A percentile compares a stretch with the other conserved stretches of the same genome.
Conservation (phyloP, 768 basidiomycete species). For the Paxillus involutus region DNA sequence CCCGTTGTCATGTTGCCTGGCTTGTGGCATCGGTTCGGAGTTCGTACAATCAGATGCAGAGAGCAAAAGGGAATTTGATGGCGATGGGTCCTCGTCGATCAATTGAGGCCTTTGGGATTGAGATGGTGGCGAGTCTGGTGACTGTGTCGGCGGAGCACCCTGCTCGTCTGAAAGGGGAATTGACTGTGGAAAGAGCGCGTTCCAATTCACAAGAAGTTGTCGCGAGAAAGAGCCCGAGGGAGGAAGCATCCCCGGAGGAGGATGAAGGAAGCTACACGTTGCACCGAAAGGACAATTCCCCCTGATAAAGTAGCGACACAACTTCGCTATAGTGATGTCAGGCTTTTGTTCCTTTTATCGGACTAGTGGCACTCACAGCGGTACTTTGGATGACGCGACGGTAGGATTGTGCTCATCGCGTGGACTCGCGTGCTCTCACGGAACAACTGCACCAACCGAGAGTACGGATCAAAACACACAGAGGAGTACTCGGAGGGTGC, state of each 20-base stretch:
- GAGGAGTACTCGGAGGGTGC: not conserved
- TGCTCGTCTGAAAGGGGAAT: conserved; percentile 10
- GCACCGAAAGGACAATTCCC: conserved; percentile 39
- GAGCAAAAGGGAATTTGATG: conserved; percentile 19
- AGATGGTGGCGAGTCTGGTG: not conserved
- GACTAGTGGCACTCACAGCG: conserved; percentile 27
- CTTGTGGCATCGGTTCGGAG: conserved; percentile 5
- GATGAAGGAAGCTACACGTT: conserved; percentile 40
- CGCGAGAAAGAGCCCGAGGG: conserved; percentile 15
- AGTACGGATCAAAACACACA: not conserved
- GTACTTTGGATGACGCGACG: conserved; percentile 24
- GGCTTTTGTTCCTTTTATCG: not conserved
- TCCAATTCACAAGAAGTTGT: conserved; percentile 16
- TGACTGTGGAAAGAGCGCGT: conserved; percentile 13
- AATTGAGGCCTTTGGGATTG: conserved; percentile 6
- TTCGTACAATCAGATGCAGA: conserved; percentile 22
- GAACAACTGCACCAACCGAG: not conserved
- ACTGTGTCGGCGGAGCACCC: not conserved
- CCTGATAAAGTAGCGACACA: conserved; percentile 35
- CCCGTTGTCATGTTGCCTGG: not conserved
- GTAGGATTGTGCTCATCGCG: conserved; percentile 3
- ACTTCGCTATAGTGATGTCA: conserved; percentile 28
- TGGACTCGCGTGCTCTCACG: conserved; percentile 1
- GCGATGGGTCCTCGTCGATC: conserved; percentile 21
- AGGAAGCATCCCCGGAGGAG: conserved; percentile 10